Evolutionary conservation across 805 yeast genomes (phyloP).

Genomic region (Candida stauntonica): DNA sequence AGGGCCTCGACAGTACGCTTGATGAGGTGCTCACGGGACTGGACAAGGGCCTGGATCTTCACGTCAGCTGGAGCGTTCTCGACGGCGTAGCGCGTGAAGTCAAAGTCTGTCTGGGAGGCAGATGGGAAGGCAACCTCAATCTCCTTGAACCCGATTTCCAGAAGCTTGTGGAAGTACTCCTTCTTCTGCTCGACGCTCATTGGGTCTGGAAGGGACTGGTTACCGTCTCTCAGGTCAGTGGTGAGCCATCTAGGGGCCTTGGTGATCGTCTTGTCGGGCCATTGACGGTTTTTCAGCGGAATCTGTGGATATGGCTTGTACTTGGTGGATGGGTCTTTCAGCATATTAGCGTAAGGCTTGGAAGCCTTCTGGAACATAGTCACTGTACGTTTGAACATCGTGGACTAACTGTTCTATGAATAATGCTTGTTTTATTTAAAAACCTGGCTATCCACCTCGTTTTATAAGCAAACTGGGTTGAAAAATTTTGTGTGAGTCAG

Average conservation of each 20-base stretch:
- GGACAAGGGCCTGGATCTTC: slow-evolving; percentile 67
- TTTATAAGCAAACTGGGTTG: background rate
- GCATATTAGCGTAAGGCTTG: slow-evolving; percentile 46
- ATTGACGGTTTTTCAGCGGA: slow-evolving; percentile 55
- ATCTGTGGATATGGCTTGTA: slow-evolving; percentile 55
- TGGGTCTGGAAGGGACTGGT: slow-evolving; percentile 79
- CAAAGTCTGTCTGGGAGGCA: slow-evolving; percentile 79
- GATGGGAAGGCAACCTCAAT: slow-evolving; percentile 80
- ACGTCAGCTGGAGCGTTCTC: slow-evolving; percentile 77
- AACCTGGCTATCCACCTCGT: too few relatives aligned
- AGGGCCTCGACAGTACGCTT: slow-evolving; percentile 71
- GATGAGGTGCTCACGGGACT: slow-evolving; percentile 70
- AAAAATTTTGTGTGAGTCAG: slow-evolving; percentile 4
- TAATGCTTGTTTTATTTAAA: too few relatives aligned
- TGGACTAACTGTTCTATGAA: too few relatives aligned
- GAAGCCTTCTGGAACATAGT: slow-evolving; percentile 25
- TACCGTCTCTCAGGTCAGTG: slow-evolving; percentile 78
- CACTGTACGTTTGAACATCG: slow-evolving; percentile 24
- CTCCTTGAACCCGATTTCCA: slow-evolving; percentile 75
- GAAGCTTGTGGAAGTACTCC: slow-evolving; percentile 65
- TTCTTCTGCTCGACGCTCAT: slow-evolving; percentile 73
- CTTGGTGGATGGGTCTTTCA: slow-evolving; percentile 63
- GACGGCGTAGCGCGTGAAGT: slow-evolving; percentile 75
- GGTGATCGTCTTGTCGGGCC: slow-evolving; percentile 65
- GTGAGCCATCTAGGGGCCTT: slow-evolving; percentile 80